Evolutionary conservation across 768 basidiomycete genomes (phyloP), one percentile per base, ranked within the genome.

Genomic region (Leccinellum luteum): DNA sequence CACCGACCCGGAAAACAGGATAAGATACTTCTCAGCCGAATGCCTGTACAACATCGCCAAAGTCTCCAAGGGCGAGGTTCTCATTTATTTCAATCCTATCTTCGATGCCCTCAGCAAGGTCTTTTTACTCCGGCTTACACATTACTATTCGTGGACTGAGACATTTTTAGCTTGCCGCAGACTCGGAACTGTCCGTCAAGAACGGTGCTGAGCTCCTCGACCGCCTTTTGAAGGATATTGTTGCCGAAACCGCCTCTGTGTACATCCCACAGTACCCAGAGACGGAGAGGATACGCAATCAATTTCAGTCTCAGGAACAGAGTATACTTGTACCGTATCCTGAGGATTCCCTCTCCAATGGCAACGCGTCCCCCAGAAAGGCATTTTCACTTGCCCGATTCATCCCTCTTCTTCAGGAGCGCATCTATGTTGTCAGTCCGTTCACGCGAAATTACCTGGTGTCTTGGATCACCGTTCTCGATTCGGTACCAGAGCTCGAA

Each of bases 61-160:
- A 73, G 95, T 97, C 15, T 96, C 94, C 31, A 96, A 97, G 66
- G 97, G 96, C 38, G 96, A 98, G 73, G 88, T 98, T 31, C 77
- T 99, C 56, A 85, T 98, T 14, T 97, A 95, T 70, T 99, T 98
- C 78, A 99, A 99, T 68, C 94, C 95, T 56, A 93, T 98, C 55
- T 99, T 99, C 65, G 97, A 98, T 74, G 90, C 94, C 1, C 80
- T 98, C 60, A 94, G 92, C 79, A 98, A 98, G 80, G 96, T 95
- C 66, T 83, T 66, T 23, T 25, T 19, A 47, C 41, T 32, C 38
- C 31, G 15, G 15, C 17, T 41, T 34, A 17, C 19, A 53, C 27
- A 53, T 54, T 50, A n/a, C 52, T 51, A 45, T 61, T 21, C 60
- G 47, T 27, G 38, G 47, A 25, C 54, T 65, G 50, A 67, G 13